Evolutionary conservation across 2,329 filamentous ascomycete genomes (phyloP).

Genomic region (Myotisia sp.): DNA sequence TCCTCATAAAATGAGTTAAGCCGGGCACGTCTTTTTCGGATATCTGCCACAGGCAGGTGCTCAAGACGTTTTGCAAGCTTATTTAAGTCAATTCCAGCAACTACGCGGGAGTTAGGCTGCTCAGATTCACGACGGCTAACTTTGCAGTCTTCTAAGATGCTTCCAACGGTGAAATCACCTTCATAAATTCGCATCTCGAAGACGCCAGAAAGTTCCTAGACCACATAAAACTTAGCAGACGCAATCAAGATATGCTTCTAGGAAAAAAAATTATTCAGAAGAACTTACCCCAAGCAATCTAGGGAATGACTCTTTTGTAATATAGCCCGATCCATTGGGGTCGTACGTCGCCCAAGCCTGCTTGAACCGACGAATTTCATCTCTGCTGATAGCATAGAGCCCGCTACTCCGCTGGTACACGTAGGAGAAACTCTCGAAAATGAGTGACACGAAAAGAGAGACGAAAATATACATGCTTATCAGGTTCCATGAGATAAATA

Average conservation of each 20-base stretch:
- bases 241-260: constrained; percentile 1
- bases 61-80: constrained; percentile 60
- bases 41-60: constrained; percentile 58
- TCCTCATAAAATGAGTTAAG: constrained; percentile 98
- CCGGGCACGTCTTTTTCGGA: constrained; percentile 58
- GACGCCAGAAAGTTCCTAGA: constrained; percentile 71
- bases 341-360: constrained; percentile 96
- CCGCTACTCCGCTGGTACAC: constrained; percentile 94
- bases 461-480: constrained; percentile 99
- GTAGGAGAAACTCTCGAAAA: constrained; percentile 98
- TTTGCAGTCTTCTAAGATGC: constrained; percentile 72
- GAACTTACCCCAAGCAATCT: constrained; percentile 58
- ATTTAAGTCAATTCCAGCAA: constrained; percentile 53
- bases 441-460: constrained; percentile 93
- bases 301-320: constrained; percentile 78
- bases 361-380: constrained; percentile 93
- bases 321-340: constrained; percentile 79
- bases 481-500: constrained; percentile 97
- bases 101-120: constrained; percentile 24
- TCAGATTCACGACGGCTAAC: constrained; percentile 38
- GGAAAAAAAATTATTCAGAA: not conserved
- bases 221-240: not conserved
- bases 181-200: constrained; percentile 97
- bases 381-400: constrained; percentile 75
- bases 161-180: constrained; percentile 71